Percentiles rank a stretch among this genome's conserved stretches.
phyloP scores from a whole-genome alignment of 768 basidiomycete species.

The Mycena vulgaris region DNA sequence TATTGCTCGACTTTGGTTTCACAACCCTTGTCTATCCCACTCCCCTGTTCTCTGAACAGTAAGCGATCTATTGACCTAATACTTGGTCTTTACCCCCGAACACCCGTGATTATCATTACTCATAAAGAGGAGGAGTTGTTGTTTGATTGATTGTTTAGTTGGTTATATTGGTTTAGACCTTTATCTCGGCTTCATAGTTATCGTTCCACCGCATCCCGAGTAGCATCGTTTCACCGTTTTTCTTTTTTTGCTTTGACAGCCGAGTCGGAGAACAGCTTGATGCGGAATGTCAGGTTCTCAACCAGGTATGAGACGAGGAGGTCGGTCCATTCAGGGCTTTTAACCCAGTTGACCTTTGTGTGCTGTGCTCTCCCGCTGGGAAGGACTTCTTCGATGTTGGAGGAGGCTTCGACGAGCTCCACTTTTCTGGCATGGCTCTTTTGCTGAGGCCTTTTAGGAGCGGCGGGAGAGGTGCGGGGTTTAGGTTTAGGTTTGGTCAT shows the following conservation, averaged over 20 bases:
- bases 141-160: no score
- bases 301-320: background rate
- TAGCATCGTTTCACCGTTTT: background rate
- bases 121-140: no score
- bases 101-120: no score
- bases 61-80: no score
- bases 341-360: background rate
- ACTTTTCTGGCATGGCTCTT: background rate
- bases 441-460: background rate
- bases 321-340: background rate
- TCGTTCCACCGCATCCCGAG: background rate
- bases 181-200: no score
- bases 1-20: no score
- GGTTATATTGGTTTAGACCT: no score
- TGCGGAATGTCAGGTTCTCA: slow-evolving; percentile 7
- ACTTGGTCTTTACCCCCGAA: no score
- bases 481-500: background rate
- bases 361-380: background rate
- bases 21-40: no score
- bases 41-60: no score
- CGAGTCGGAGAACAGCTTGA: background rate
- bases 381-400: background rate
- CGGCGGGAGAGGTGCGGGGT: background rate
- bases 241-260: slow-evolving; percentile 24
- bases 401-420: background rate